Percentiles rank a stretch among this genome's conserved stretches.
phyloP scores from a whole-genome alignment of 2,329 filamentous ascomycete species.

The Colletotrichum musicola region DNA sequence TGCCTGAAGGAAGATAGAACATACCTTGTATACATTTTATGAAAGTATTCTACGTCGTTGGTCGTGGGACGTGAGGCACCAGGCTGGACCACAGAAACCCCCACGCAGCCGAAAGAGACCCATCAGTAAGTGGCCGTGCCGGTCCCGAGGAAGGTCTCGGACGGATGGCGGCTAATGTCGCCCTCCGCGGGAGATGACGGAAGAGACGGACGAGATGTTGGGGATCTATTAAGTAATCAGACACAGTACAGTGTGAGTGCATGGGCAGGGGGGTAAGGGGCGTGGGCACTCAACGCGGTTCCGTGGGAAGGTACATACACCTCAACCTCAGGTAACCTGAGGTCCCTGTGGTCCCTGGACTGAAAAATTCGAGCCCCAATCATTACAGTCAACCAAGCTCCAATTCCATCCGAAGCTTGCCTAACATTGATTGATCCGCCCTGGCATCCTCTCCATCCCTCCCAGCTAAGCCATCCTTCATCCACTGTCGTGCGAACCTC shows the following conservation, averaged over 20 bases:
- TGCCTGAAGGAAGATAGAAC: neutral
- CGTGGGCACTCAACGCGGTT: too few species aligned
- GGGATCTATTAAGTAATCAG: neutral
- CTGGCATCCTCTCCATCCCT: neutral
- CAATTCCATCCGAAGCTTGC: constrained; percentile 28
- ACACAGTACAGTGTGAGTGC: too few species aligned
- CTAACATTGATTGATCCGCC: constrained; percentile 11
- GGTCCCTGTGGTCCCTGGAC: neutral
- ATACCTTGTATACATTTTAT: too few species aligned
- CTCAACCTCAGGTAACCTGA: too few species aligned
- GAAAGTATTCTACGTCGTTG: too few species aligned
- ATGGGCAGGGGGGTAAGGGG: too few species aligned
- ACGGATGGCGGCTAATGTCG: constrained; percentile 35
- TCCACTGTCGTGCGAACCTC: neutral
- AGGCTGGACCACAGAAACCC: too few species aligned
- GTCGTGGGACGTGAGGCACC: too few species aligned
- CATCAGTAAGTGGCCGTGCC: too few species aligned
- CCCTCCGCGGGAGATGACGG: constrained; percentile 40
- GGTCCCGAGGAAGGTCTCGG: neutral
- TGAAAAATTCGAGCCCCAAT: constrained; percentile 20
- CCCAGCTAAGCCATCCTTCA: neutral
- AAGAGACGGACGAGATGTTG: constrained; percentile 19
- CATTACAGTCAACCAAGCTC: constrained; percentile 11
- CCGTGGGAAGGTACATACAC: too few species aligned
- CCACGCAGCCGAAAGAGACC: too few species aligned